Percentiles rank a stretch among this genome's conserved stretches.
Evolutionary conservation across 306 rosid species (phyloP).

Genomic region (Gynostemma pentaphyllum): DNA sequence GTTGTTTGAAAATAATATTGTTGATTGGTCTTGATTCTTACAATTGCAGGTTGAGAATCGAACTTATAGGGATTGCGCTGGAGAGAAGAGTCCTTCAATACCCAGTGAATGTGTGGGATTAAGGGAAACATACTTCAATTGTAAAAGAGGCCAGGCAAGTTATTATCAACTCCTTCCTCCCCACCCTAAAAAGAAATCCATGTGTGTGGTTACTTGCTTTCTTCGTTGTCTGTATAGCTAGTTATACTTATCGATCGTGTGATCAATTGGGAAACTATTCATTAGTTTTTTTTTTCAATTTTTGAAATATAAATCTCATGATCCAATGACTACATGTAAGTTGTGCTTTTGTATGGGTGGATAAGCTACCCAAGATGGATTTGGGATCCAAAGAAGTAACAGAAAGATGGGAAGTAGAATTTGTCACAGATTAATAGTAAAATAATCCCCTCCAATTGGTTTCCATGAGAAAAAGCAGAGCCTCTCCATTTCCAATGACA

Average conservation of each 20-base stretch:
- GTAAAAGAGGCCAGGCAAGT: conserved; percentile 94
- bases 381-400: too few relatives aligned
- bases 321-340: background rate
- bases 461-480: too few relatives aligned
- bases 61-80: conserved; percentile 57
- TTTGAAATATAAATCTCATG: background rate
- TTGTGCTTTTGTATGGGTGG: background rate
- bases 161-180: background rate
- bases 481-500: too few relatives aligned
- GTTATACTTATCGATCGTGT: too few relatives aligned
- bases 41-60: conserved; percentile 60
- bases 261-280: too few relatives aligned
- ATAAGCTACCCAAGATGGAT: too few relatives aligned
- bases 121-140: conserved; percentile 92
- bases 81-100: conserved; percentile 79
- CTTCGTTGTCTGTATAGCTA: too few relatives aligned
- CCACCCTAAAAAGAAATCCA: too few relatives aligned
- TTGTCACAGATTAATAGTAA: too few relatives aligned
- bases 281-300: background rate
- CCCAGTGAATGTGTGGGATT: conserved; percentile 84
- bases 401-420: too few relatives aligned
- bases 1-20: conserved; percentile 12
- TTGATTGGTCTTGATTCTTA: background rate
- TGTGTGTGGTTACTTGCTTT: background rate
- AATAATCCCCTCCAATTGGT: too few relatives aligned